Evolutionary conservation across 257 asterid genomes (phyloP), one percentile per base, ranked within the genome.

Genomic region (Dorcoceras hygrometricum): DNA sequence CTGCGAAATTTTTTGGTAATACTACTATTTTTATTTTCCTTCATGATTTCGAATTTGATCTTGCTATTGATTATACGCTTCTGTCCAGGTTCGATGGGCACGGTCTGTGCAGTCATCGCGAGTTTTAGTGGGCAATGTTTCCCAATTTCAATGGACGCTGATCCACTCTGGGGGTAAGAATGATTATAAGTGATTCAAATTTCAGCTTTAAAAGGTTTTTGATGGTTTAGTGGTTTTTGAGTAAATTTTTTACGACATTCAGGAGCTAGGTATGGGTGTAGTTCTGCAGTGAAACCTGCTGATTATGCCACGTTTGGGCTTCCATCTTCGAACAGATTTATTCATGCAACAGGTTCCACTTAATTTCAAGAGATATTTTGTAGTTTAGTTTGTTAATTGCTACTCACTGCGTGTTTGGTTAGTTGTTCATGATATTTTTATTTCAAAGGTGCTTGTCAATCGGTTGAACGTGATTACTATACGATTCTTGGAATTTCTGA

Each of bases 331-430:
- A 86, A 73, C 75, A 89, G 87, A 54, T 85, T 76, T 71, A 60
- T 88, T 74, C 97, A 93, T 67, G 80, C 95, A 65, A 88, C 98
- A 74, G 96, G 97, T 92, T 76, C 72, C 62, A 46, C 63, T 53
- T 59, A 70, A 56, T 59, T 65, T 65, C 36, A n/a, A 48, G 6
- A 60, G 57, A 53, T 14, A 11, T 14, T 29, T 67, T 18, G 27
- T 59, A 0, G 19, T 59, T 8, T 19, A 50, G 3, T 28, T 3
- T n/a, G 23, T 29, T 61, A 29, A 19, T 14, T 63, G 26, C 67
- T 56, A 61, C 25, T 63, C 8, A 46, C 68, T 62, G 43, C 20
- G 5, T 50, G 57, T 48, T 61, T 16, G 29, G 62, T 23, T 28
- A 50, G 43, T 61, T 74, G 11, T 76, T 68, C 55, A 39, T 67